Evolutionary conservation across 805 yeast species (phyloP).

Genomic region (Candida sphagnicola): DNA sequence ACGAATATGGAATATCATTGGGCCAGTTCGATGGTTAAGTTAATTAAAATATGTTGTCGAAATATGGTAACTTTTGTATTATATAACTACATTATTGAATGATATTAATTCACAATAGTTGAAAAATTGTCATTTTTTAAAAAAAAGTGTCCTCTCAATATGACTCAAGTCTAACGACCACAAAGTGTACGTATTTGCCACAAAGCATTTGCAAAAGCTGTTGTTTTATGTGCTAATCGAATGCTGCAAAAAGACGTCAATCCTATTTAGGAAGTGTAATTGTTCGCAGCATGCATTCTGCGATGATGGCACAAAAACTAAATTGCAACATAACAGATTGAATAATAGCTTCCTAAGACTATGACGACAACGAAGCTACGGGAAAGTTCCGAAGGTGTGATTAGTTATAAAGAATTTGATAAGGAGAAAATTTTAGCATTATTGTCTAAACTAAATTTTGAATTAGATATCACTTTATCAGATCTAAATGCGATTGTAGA

Average conservation of each 20-base stretch:
- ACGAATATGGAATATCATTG: too few relatives aligned
- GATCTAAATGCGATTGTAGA: conserved; percentile 14
- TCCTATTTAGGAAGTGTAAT: conserved; percentile 5
- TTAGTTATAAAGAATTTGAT: conserved; percentile 5
- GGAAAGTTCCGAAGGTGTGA: background rate
- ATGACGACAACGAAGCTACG: conserved; percentile 1
- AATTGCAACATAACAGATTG: background rate
- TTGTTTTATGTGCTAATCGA: too few relatives aligned
- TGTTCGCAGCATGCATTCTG: background rate
- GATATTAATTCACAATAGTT: too few relatives aligned
- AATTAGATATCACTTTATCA: conserved; percentile 12
- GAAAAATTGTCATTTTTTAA: too few relatives aligned
- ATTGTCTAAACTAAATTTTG: conserved; percentile 10
- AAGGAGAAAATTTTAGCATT: conserved; percentile 7
- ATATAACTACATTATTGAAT: too few relatives aligned
- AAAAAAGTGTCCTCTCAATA: too few relatives aligned
- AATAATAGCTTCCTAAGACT: background rate
- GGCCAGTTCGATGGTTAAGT: too few relatives aligned
- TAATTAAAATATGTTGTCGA: too few relatives aligned
- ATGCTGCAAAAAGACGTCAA: background rate
- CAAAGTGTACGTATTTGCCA: too few relatives aligned
- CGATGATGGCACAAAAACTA: conserved; percentile 1
- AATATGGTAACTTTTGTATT: too few relatives aligned
- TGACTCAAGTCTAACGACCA: too few relatives aligned
- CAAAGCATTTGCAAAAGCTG: too few relatives aligned